A percentile compares a stretch with the other conserved stretches of the same genome.
These are phyloP conservation scores for Kodamaea neixiangensis DNA, from an alignment of 805 yeast species.

Conservation along the genomic window DNA sequence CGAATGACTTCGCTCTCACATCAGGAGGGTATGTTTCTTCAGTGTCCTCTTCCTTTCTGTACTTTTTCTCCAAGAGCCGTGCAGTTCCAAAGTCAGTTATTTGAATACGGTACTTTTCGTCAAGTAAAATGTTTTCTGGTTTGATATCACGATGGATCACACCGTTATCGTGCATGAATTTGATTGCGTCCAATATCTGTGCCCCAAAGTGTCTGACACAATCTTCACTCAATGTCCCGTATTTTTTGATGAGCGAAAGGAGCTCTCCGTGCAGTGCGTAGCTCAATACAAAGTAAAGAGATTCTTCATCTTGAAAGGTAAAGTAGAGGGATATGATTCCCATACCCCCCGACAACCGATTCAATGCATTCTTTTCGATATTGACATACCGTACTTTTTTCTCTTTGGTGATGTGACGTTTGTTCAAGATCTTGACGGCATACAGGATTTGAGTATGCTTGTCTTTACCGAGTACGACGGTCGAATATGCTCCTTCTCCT, in stretches of 20 bases:
- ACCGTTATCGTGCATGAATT: conserved; percentile 72
- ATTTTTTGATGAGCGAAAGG: conserved; percentile 62
- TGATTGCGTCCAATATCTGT: conserved; percentile 72
- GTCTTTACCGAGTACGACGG: conserved; percentile 50
- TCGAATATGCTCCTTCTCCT: conserved; percentile 49
- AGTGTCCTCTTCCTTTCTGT: conserved; percentile 25
- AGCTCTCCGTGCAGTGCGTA: conserved; percentile 82
- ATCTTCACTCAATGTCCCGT: conserved; percentile 71
- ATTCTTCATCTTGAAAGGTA: conserved; percentile 77
- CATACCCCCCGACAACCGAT: conserved; percentile 58
- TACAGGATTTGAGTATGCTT: conserved; percentile 55
- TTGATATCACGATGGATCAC: conserved; percentile 80
- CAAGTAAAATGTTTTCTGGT: conserved; percentile 78
- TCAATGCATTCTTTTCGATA: conserved; percentile 78
- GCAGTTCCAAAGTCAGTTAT: conserved; percentile 89
- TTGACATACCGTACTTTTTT: conserved; percentile 84
- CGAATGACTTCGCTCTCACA: conserved; percentile 75
- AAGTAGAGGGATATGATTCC: conserved; percentile 71
- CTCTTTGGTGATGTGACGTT: conserved; percentile 75
- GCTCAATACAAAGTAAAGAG: conserved; percentile 73
- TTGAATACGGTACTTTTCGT: conserved; percentile 59
- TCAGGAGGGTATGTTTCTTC: conserved; percentile 63
- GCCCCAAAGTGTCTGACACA: conserved; percentile 68
- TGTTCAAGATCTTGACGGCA: conserved; percentile 77
- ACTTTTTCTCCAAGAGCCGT: conserved; percentile 57